phyloP scores from a whole-genome alignment of 495 filamentous ascomycete species.

The Talaromyces liani region DNA sequence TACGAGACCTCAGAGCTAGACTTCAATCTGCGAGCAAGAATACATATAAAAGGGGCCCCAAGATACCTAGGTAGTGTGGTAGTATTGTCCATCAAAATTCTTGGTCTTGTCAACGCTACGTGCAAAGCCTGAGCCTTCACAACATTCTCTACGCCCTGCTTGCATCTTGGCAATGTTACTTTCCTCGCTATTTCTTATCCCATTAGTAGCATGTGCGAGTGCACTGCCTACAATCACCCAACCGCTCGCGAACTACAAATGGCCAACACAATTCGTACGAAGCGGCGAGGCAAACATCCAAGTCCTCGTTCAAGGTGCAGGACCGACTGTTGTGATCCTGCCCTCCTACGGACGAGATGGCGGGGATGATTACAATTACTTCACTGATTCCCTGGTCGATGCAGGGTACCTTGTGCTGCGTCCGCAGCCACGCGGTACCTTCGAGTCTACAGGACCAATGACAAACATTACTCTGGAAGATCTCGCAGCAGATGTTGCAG shows the following conservation, averaged over 20 bases:
- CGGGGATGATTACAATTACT: constrained; percentile 1
- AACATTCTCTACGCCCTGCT: not conserved
- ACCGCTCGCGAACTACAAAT: not conserved
- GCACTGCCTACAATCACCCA: not conserved
- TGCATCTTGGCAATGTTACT: not conserved
- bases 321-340: not conserved
- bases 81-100: not conserved
- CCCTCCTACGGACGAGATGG: not conserved
- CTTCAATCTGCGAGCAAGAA: not conserved
- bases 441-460: not conserved
- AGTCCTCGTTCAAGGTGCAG: not conserved
- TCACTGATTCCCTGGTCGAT: not conserved
- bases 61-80: not conserved
- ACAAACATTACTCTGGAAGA: not conserved
- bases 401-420: not conserved
- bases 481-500: not conserved
- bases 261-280: not conserved
- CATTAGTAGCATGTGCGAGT: not conserved
- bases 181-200: not conserved
- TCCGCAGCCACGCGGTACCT: not conserved
- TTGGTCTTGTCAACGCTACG: not conserved
- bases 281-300: not conserved
- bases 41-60: not conserved
- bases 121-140: not conserved
- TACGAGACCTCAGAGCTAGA: not conserved